Evolutionary conservation across 1,284 basidiomycete species (phyloP), one percentile per base, ranked within the genome.

Genomic region (Moniliophthora roreri): DNA sequence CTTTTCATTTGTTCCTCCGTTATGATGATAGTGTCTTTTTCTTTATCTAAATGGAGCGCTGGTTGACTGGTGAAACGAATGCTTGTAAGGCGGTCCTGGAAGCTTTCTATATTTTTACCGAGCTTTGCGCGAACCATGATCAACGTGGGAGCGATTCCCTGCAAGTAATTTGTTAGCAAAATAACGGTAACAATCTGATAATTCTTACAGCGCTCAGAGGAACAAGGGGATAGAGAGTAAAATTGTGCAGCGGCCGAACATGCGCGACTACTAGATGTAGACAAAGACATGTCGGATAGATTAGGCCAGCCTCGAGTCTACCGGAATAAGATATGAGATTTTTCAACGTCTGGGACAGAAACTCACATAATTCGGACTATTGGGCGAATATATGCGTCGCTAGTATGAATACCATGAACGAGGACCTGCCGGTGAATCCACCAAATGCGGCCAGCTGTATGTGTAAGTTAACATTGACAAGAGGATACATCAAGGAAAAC

Each of bases 81-180:
- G 28, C 28, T 11, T 32, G 28, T 6, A 11, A 32, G 7, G 7
- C 6, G 7, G 28, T 11, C 11, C 7, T 46, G 44, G 21, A 46
- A 24, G 18, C 44, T 46, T 32, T 46, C 44, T 8, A 46, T 24
- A 24, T 46, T 46, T 24, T 46, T 24, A 5, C 44, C 44, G 4
- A 46, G 20, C 28, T 46, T 46, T 46, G 44, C 44, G 4, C 44
- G 44, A 24, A 46, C 44, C 44, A 46, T 46, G 44, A 46, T 46
- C 13, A 46, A n/a, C 11, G 44, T 46, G 18, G 44, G 44, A 16
- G 44, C 44, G 24, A 46, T 18, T 28, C 44, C 44, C 44, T 46
- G 44, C 8, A 11, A 7, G 6, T 7, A 24, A 9, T 18, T 6
- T 32, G 28, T 32, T 23, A 7, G 23, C 11, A 44, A 23, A 28